Percentiles rank a stretch among this genome's conserved stretches.
Evolutionary conservation across 106 monocot genomes (phyloP).

Genomic region (Narthecium ossifragum): DNA sequence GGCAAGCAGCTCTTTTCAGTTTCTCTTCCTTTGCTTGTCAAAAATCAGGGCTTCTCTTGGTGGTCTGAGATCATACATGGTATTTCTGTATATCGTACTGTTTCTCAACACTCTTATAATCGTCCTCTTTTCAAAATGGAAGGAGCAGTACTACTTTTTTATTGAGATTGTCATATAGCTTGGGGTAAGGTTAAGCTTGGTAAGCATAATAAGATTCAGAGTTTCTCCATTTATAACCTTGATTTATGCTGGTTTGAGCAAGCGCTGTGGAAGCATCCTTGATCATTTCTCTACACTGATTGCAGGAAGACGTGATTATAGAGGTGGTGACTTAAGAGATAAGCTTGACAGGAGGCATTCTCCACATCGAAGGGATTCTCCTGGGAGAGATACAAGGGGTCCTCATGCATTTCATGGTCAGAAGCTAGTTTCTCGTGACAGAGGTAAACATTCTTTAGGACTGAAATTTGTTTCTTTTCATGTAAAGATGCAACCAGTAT

Average conservation of each 20-base stretch:
- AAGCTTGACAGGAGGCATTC: slow-evolving; percentile 71
- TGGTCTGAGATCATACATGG: too few relatives aligned
- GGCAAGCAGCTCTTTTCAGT: slow-evolving; percentile 15
- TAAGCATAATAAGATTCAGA: slow-evolving; percentile 31
- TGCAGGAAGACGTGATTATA: not conserved
- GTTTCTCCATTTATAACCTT: slow-evolving; percentile 2
- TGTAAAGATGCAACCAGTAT: too few relatives aligned
- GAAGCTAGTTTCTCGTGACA: slow-evolving; percentile 43
- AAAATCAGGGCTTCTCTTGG: too few relatives aligned
- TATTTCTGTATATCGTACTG: too few relatives aligned
- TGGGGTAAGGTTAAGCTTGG: slow-evolving; percentile 31
- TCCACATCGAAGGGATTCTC: slow-evolving; percentile 67
- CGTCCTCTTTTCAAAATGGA: slow-evolving; percentile 35
- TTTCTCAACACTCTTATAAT: slow-evolving; percentile 29
- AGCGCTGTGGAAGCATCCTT: slow-evolving; percentile 4
- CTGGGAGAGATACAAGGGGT: slow-evolving; percentile 59
- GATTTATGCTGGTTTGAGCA: too few relatives aligned
- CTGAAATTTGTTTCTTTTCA: not conserved
- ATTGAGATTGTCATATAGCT: slow-evolving; percentile 45
- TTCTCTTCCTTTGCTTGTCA: slow-evolving; percentile 15
- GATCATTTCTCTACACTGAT: not conserved
- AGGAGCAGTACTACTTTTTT: slow-evolving; percentile 34
- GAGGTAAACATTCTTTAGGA: slow-evolving; percentile 35
- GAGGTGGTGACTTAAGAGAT: slow-evolving; percentile 55
- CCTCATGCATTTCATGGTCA: slow-evolving; percentile 36